Conservation (phyloP, 306 rosid species). For the Sphenostylis stenocarpa region DNA sequence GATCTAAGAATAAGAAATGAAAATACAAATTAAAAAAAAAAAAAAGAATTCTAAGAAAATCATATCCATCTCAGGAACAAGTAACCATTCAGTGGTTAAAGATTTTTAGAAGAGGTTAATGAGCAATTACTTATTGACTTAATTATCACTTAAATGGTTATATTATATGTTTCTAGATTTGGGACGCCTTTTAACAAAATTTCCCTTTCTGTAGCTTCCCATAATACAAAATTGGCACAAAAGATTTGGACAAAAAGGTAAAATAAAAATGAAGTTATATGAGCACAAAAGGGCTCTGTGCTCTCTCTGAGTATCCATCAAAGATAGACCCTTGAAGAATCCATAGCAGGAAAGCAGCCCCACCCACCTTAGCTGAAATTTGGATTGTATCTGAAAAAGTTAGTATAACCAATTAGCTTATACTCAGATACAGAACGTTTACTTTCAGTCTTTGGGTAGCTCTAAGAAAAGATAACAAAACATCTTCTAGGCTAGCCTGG, state of each 20-base stretch:
- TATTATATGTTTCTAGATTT: neutral
- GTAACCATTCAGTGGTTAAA: neutral
- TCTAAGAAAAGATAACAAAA: neutral
- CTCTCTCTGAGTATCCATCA: too few species aligned
- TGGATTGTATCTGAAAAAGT: neutral
- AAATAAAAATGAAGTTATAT: too few species aligned
- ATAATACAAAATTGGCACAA: neutral
- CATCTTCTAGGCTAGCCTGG: neutral
- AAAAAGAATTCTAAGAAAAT: too few species aligned
- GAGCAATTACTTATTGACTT: neutral
- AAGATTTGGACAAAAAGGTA: neutral
- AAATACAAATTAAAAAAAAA: neutral
- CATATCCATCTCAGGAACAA: too few species aligned
- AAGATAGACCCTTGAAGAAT: too few species aligned
- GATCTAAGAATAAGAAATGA: neutral
- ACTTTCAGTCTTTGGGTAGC: neutral
- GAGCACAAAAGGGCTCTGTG: too few species aligned
- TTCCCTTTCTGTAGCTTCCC: neutral
- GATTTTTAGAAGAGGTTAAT: neutral
- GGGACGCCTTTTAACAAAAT: neutral
- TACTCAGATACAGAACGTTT: neutral
- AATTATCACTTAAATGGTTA: neutral
- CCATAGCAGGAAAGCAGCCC: neutral
- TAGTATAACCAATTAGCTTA: neutral
- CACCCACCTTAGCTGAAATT: neutral